These are phyloP conservation scores for Colletotrichum lini DNA, from an alignment of 2,329 filamentous ascomycete genomes.

Conservation along the genomic window DNA sequence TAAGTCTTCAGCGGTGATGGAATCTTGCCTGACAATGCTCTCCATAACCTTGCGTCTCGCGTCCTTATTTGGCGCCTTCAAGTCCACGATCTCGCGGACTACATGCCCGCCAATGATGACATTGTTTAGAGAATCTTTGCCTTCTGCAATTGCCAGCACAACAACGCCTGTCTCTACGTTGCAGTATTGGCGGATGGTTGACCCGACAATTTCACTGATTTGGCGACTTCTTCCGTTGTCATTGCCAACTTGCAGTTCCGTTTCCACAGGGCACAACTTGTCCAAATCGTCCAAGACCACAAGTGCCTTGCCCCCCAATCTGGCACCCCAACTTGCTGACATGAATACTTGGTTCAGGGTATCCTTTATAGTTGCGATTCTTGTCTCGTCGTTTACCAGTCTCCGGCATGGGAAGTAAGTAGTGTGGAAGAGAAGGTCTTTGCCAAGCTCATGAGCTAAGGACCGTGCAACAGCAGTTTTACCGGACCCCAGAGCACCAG, in stretches of 20 bases:
- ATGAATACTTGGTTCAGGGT: conserved; percentile 88
- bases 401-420: conserved; percentile 90
- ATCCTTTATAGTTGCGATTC: conserved; percentile 92
- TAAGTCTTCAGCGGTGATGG: conserved; percentile 57
- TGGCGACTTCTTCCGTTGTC: conserved; percentile 95
- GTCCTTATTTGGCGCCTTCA: conserved; percentile 95
- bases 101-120: conserved; percentile 93
- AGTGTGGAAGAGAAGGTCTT: conserved; percentile 83
- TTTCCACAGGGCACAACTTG: conserved; percentile 92
- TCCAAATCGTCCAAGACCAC: conserved; percentile 95
- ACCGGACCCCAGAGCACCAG: conserved; percentile 89
- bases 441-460: conserved; percentile 80
- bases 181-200: conserved; percentile 88
- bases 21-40: conserved; percentile 75
- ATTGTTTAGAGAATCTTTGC: conserved; percentile 93
- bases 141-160: conserved; percentile 89
- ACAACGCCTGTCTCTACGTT: conserved; percentile 85
- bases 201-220: conserved; percentile 89
- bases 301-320: conserved; percentile 85
- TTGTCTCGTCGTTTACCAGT: conserved; percentile 90
- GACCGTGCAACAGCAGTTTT: conserved; percentile 87
- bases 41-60: conserved; percentile 87
- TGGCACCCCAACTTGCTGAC: conserved; percentile 90
- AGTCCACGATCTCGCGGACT: conserved; percentile 88
- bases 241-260: conserved; percentile 92